Base-by-base conservation (phyloP, 179 eudicot species). In the Corrigiola litoralis region DNA sequence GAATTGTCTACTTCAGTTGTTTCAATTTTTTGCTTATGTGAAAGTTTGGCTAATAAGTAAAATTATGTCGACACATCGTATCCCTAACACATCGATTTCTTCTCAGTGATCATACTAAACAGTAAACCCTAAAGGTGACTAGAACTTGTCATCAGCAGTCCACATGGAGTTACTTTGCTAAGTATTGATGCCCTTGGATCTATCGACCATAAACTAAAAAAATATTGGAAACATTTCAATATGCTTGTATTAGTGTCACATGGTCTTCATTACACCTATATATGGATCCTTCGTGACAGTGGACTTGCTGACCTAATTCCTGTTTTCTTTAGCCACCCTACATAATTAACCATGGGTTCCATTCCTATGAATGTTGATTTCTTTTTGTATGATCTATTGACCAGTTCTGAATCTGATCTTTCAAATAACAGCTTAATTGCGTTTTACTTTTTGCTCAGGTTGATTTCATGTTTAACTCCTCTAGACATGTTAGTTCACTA, bases 401-500 rank as follows among this genome's bases (percentile, higher is more conserved):
- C 58, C 48, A 36, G 24, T 69, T 3, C 20, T 61, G 40, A 20
- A 50, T 41, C 5, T 31, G 25, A 65, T 53, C 13, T 34, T 63
- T 36, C 7, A 7, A 28, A 24, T 36, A 44, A 51, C 46, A 28
- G 21, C 77, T 75, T 33, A 70, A 53, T 25, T 45, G 24, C 46
- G 5, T 54, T n/a, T n/a, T n/a, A 24, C 36, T 12, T 10, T 29
- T 17, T 17, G 62, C 46, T 57, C 81, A 92, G 98, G 98, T 89
- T 71, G 98, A 92, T 79, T 90, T 79, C 76, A 72, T 90, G 92
- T 90, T 92, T 68, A 81, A 82, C 72, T 85, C 92, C 66, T 75
- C 95, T 34, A 82, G 74, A 62, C 84, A 92, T 81, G 95, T 76
- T 60, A 81, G 87, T 61, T 80, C 80, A 58, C 72, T 92, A 38